Conservation (phyloP, 2,329 filamentous ascomycete species). For the Ophioceras dolichostomum region DNA sequence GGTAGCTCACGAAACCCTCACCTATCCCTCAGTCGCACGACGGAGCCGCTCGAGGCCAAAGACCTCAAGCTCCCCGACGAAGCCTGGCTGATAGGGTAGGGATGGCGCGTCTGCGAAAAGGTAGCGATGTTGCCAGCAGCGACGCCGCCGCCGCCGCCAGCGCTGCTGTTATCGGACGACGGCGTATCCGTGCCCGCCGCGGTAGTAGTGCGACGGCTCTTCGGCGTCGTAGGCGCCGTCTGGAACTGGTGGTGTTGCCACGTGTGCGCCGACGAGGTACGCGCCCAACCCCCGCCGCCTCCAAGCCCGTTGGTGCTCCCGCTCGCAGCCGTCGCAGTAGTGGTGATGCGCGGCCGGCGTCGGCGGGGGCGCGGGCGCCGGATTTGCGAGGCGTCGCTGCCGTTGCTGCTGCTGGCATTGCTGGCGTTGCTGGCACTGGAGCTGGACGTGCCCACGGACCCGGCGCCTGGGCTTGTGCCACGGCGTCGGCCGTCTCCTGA, state of each 20-base stretch:
- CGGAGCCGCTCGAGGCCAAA: slow-evolving; percentile 24
- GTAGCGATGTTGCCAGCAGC: slow-evolving; percentile 21
- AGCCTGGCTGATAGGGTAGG: slow-evolving; percentile 23
- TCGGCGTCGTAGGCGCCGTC: slow-evolving; percentile 41
- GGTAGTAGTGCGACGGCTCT: slow-evolving; percentile 21
- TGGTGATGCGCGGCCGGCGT: slow-evolving; percentile 9
- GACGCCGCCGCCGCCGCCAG: background rate
- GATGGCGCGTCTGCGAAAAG: slow-evolving; percentile 28
- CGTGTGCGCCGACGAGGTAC: slow-evolving; percentile 27
- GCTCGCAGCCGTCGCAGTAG: too few species aligned
- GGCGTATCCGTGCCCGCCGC: slow-evolving; percentile 7
- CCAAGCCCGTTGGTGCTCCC: too few species aligned
- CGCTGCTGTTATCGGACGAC: background rate
- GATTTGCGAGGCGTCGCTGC: slow-evolving; percentile 6
- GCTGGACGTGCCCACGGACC: slow-evolving; percentile 2
- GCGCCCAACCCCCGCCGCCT: slow-evolving; percentile 17
- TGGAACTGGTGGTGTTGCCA: slow-evolving; percentile 30
- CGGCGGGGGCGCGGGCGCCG: slow-evolving; percentile 13
- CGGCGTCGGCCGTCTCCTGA: background rate
- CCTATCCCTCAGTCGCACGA: slow-evolving; percentile 33
- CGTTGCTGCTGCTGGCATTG: slow-evolving; percentile 2
- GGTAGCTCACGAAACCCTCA: slow-evolving; percentile 11
- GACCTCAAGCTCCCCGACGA: slow-evolving; percentile 28
- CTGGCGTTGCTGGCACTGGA: slow-evolving; percentile 10
- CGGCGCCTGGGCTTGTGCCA: slow-evolving; percentile 1